Percentiles rank a stretch among this genome's conserved stretches.
Conservation (phyloP, 106 monocot genomes). For the Acanthochlamys bracteata region DNA sequence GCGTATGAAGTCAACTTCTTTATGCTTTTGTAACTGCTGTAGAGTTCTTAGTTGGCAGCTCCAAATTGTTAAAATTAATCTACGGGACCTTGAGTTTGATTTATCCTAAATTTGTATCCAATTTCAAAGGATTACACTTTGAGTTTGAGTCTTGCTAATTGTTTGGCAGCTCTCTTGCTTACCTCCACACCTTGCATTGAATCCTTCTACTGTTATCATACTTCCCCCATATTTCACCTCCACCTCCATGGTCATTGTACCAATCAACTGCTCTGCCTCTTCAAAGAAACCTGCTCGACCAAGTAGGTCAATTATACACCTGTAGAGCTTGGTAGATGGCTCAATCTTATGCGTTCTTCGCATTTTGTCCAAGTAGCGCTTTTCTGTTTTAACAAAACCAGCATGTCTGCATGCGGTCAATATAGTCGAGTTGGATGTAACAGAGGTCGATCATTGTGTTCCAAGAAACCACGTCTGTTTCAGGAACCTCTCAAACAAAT, state of each 20-base stretch:
- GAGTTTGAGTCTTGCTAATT: slow-evolving; percentile 44
- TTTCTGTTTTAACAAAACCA: slow-evolving; percentile 43
- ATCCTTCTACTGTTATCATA: slow-evolving; percentile 47
- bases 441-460: slow-evolving; percentile 55
- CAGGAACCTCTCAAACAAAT: slow-evolving; percentile 42
- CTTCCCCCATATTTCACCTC: slow-evolving; percentile 71
- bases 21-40: too few species aligned
- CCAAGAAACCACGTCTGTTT: slow-evolving; percentile 67
- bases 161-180: slow-evolving; percentile 53
- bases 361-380: slow-evolving; percentile 39
- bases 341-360: slow-evolving; percentile 31
- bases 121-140: too few species aligned
- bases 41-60: too few species aligned
- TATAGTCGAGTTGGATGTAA: too few species aligned
- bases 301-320: slow-evolving; percentile 77
- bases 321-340: slow-evolving; percentile 58
- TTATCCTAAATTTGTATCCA: too few species aligned
- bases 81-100: too few species aligned
- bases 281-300: slow-evolving; percentile 52
- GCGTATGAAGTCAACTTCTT: too few species aligned
- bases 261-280: slow-evolving; percentile 45
- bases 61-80: too few species aligned
- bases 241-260: slow-evolving; percentile 46
- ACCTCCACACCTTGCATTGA: slow-evolving; percentile 40
- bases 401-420: slow-evolving; percentile 65